Conservation (phyloP, 371 early-diverging fungal species). For the Gilbertella persicaria region DNA sequence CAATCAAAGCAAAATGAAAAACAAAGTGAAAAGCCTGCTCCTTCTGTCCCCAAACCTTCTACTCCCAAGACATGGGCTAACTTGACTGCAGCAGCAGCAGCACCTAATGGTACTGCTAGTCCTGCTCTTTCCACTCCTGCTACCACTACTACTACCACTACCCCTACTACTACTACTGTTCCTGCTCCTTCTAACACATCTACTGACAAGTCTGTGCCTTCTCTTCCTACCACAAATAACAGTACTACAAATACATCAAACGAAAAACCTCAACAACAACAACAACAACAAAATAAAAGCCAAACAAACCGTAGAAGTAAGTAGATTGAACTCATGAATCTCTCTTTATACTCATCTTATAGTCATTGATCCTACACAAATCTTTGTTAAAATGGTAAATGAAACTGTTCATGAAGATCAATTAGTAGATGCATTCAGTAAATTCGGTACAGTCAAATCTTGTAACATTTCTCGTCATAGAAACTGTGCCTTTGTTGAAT, state of each 20-base stretch:
- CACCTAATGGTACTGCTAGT: neutral
- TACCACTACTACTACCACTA: conserved; percentile 1
- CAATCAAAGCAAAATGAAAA: conserved; percentile 5
- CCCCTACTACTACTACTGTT: neutral
- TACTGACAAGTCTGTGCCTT: conserved; percentile 19
- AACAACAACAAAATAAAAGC: conserved; percentile 17
- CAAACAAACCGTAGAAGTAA: conserved; percentile 21
- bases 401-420: conserved; percentile 34
- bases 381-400: conserved; percentile 43
- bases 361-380: conserved; percentile 22
- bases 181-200: conserved; percentile 15
- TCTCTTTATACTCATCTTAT: neutral
- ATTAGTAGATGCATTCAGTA: conserved; percentile 36
- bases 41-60: conserved; percentile 4
- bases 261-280: conserved; percentile 8
- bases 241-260: neutral
- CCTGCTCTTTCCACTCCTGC: conserved; percentile 21
- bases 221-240: neutral
- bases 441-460: conserved; percentile 41
- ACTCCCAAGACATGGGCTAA: conserved; percentile 55
- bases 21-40: conserved; percentile 2
- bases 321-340: neutral
- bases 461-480: conserved; percentile 18
- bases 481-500: conserved; percentile 43
- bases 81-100: conserved; percentile 29